Evolutionary conservation across 805 yeast genomes (phyloP), one percentile per base, ranked within the genome.

Genomic region (Ogataea chonburiensis): DNA sequence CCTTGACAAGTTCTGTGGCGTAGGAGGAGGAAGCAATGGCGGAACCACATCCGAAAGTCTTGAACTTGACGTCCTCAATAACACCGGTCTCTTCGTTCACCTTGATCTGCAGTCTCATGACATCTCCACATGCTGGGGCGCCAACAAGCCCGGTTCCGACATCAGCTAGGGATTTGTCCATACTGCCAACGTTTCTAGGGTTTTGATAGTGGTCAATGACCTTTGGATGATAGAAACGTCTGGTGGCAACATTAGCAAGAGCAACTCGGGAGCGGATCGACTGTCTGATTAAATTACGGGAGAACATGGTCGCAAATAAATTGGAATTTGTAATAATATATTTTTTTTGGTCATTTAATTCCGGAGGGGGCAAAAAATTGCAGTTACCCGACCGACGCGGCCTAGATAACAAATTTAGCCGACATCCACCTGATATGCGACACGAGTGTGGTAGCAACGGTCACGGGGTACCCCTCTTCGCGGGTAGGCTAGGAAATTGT

Each of bases 61-160:
- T 93, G 68, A 93, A 93, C 64, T 88, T 91, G 45, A 91, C 98
- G 61, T 93, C 96, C 61, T 86, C 79, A 51, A 93, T 93, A 36
- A 86, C 72, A 1, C 98, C 98, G 16, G 95, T 79, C 39, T 74
- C 80, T 54, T 89, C 97, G 47, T 82, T 81, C 7, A 93, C 98
- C 60, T 89, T 79, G 56, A 93, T 93, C 63, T 93, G 98, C 47
- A 93, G 73, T 67, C 95, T 83, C 96, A 93, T 93, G 28, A 93
- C 98, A 68, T 93, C 98, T 38, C 98, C 98, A 68, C 98, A 93
- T 0, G 98, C 98, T 37, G 98, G 98, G 0, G 98, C 98, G 39
- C 98, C 98, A 11, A 93, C 98, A 28, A 93, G 73, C 1, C 98
- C 98, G 1, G 98, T 93, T 28, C 98, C 98, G 9, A 93, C 97